Evolutionary conservation across 345 rosid genomes (phyloP), one percentile per base, ranked within the genome.

Genomic region (Moringa oleifera): DNA sequence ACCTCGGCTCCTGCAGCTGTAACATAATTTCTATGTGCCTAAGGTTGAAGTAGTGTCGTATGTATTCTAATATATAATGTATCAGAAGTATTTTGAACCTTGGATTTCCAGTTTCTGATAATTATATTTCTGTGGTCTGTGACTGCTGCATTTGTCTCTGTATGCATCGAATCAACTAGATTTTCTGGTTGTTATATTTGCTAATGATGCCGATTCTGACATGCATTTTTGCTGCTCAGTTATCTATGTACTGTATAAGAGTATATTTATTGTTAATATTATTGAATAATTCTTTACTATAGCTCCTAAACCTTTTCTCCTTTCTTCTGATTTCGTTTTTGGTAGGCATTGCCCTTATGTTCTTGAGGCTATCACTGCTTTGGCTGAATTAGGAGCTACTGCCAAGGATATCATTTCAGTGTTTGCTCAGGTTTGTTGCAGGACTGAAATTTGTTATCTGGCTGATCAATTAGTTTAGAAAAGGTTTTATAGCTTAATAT

Each of bases 301-400:
- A n/a, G n/a, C n/a, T 57, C 54, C 59, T 64, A 56, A 63, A 62
- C 55, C 12, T 4, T 1, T 4, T n/a, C 23, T n/a, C n/a, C 55
- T 41, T 4, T 1, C 6, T 17, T 25, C 58, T 51, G 53, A 0
- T 2, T 64, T 0, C 37, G 21, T 17, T 55, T 37, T 72, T 57
- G 62, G 65, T 85, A 94, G 99, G 84, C 88, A 88, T 64, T 94
- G 93, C 61, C 96, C 96, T 69, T 87, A 67, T 71, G 82, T 94
- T 49, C 73, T 94, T 23, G 91, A 90, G 79, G 99, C 96, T 28
- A 73, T 94, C 63, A 72, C 67, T 76, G 99, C 95, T 72, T 82
- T 94, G 69, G 91, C 99, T 51, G 99, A 90, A 77, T 74, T 90
- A 57, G 97, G 96, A 75, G 95, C 81, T 72, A 31, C 81, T 64